Evolutionary conservation across 202 grass and related monocot genomes (phyloP).

Genomic region (Schoenoplectus triqueter): DNA sequence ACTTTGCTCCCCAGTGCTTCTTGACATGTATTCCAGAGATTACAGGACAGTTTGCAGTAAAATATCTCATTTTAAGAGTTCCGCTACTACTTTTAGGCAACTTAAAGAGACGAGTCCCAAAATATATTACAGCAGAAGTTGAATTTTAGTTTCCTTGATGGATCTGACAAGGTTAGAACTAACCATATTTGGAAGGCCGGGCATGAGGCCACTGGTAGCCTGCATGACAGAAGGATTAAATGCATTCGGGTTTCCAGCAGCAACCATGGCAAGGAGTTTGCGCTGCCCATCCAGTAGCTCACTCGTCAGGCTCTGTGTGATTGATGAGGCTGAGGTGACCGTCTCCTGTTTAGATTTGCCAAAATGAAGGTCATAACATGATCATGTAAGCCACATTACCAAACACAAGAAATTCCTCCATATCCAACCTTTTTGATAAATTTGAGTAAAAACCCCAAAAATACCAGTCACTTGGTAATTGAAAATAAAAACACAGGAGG

Average conservation of each 20-base stretch:
- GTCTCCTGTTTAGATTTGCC: constrained; percentile 67
- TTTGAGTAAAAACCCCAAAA: neutral
- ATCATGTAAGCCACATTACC: neutral
- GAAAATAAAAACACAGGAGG: too few relatives aligned
- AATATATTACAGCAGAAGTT: neutral
- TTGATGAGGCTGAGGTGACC: constrained; percentile 71
- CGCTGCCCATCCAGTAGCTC: constrained; percentile 88
- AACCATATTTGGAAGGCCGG: constrained; percentile 64
- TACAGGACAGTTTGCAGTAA: neutral
- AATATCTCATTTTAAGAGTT: neutral
- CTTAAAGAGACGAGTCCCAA: neutral
- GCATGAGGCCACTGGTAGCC: constrained; percentile 55
- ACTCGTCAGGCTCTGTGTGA: constrained; percentile 64
- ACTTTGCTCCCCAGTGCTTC: neutral
- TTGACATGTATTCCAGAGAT: neutral
- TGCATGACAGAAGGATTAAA: constrained; percentile 49
- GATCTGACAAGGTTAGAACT: neutral
- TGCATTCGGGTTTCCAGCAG: constrained; percentile 52
- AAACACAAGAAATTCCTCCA: neutral
- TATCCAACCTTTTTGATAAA: neutral
- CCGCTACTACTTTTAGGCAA: neutral
- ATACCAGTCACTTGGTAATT: neutral
- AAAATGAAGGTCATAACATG: constrained; percentile 26
- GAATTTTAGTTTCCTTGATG: constrained; percentile 7
- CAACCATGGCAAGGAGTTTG: constrained; percentile 73